Percentiles rank a stretch among this genome's conserved stretches.
Evolutionary conservation across 2,329 filamentous ascomycete species (phyloP).

Genomic region (Curvularia verruculosa): DNA sequence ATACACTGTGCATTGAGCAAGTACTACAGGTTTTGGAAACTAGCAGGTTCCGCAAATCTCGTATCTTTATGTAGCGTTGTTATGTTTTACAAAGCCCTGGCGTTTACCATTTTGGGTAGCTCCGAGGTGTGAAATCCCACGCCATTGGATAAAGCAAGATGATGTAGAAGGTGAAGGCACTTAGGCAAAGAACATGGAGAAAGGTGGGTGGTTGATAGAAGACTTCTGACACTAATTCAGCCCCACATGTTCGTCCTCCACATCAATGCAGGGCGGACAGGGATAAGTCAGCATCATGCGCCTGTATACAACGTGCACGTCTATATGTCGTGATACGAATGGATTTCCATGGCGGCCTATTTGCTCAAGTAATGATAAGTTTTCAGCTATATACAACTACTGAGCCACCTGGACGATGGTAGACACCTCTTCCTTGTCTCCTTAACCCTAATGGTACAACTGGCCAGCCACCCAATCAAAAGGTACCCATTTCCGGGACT

Average conservation of each 20-base stretch:
- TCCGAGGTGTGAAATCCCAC: not conserved
- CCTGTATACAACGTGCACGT: constrained; percentile 11
- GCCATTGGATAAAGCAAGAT: not conserved
- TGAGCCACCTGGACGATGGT: not conserved
- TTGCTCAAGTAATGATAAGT: not conserved
- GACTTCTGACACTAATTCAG: not conserved
- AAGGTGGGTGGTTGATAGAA: not conserved
- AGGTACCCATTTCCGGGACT: constrained; percentile 18
- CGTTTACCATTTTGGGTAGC: not conserved
- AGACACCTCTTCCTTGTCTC: not conserved
- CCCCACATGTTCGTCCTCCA: constrained; percentile 16
- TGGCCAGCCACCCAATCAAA: constrained; percentile 4
- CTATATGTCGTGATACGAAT: not conserved
- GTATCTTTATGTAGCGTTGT: constrained; percentile 6
- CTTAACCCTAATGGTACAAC: not conserved
- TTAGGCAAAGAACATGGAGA: not conserved
- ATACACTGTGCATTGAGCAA: not conserved
- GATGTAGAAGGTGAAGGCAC: not conserved
- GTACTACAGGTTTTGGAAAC: not conserved
- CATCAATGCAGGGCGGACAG: constrained; percentile 2
- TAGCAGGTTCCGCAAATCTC: constrained; percentile 1
- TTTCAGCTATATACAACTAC: constrained; percentile 14
- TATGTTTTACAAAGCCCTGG: constrained; percentile 5
- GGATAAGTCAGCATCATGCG: not conserved
- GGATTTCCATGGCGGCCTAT: not conserved